A percentile compares a stretch with the other conserved stretches of the same genome.
phyloP scores from a whole-genome alignment of 2,329 filamentous ascomycete genomes.

The Exserohilum turcica region DNA sequence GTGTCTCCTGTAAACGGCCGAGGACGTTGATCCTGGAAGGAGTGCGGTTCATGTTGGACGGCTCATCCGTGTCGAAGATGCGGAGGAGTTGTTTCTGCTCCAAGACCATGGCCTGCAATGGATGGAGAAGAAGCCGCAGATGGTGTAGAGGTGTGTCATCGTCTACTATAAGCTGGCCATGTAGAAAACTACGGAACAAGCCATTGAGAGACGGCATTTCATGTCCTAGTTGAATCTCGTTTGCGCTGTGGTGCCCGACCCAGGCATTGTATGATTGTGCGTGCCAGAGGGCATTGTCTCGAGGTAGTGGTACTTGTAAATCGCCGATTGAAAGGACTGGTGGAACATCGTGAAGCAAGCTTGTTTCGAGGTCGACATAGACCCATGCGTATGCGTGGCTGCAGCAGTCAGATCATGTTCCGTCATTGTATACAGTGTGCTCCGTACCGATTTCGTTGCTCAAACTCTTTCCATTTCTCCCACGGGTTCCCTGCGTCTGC shows the following conservation, averaged over 20 bases:
- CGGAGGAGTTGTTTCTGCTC: conserved; percentile 12
- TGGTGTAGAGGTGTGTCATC: conserved; percentile 6
- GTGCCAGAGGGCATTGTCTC: conserved; percentile 2
- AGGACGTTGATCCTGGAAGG: conserved; percentile 8
- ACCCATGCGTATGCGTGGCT: conserved; percentile 13
- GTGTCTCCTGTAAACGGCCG: conserved; percentile 10
- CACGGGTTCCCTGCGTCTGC: neutral
- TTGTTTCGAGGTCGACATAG: conserved; percentile 10
- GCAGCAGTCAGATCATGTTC: neutral
- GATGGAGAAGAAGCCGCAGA: conserved; percentile 13
- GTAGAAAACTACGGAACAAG: conserved; percentile 13
- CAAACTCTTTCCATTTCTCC: conserved; percentile 9
- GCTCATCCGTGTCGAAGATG: conserved; percentile 11
- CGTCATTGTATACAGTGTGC: neutral
- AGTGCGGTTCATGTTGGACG: conserved; percentile 5
- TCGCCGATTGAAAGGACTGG: conserved; percentile 10
- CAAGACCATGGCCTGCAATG: conserved; percentile 6
- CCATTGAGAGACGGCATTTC: conserved; percentile 5
- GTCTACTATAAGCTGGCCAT: conserved; percentile 1
- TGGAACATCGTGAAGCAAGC: conserved; percentile 7
- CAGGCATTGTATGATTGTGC: conserved; percentile 7
- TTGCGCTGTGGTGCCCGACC: neutral
- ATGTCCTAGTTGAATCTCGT: neutral
- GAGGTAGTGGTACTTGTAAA: conserved; percentile 8
- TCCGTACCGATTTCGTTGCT: conserved; percentile 8